phyloP scores from a whole-genome alignment of 306 rosid genomes.

The Hippophae rhamnoides region DNA sequence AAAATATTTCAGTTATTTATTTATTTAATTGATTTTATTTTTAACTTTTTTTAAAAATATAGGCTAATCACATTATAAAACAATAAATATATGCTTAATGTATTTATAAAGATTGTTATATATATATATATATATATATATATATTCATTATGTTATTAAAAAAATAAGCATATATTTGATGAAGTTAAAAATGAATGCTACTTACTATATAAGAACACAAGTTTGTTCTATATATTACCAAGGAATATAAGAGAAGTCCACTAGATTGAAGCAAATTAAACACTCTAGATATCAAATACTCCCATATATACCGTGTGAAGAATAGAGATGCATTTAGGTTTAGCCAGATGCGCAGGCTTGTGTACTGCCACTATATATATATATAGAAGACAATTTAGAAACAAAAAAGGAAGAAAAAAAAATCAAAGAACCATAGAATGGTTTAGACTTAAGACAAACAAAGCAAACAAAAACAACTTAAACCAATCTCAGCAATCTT shows the following conservation, averaged over 20 bases:
- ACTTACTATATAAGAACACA: neutral
- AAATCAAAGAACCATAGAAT: constrained; percentile 33
- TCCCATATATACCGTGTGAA: constrained; percentile 51
- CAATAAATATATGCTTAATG: too few species aligned
- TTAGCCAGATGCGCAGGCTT: constrained; percentile 31
- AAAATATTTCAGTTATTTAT: too few species aligned
- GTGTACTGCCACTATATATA: constrained; percentile 30
- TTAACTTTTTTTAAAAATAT: too few species aligned
- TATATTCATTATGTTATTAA: too few species aligned
- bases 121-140: too few species aligned
- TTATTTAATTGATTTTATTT: too few species aligned
- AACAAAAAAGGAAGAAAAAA: constrained; percentile 1
- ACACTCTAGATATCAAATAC: constrained; percentile 43
- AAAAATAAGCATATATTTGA: too few species aligned
- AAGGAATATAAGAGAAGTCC: constrained; percentile 17
- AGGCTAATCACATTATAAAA: too few species aligned
- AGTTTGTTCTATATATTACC: constrained; percentile 21
- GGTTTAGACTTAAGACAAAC: constrained; percentile 17
- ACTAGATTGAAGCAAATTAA: constrained; percentile 31
- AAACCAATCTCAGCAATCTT: constrained; percentile 30
- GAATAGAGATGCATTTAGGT: constrained; percentile 26
- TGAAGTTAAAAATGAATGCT: too few species aligned
- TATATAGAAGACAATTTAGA: constrained; percentile 23
- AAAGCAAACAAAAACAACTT: constrained; percentile 29
- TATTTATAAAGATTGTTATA: too few species aligned